phyloP scores from a whole-genome alignment of 257 asterid genomes.

The Ophiorrhiza pumila region DNA sequence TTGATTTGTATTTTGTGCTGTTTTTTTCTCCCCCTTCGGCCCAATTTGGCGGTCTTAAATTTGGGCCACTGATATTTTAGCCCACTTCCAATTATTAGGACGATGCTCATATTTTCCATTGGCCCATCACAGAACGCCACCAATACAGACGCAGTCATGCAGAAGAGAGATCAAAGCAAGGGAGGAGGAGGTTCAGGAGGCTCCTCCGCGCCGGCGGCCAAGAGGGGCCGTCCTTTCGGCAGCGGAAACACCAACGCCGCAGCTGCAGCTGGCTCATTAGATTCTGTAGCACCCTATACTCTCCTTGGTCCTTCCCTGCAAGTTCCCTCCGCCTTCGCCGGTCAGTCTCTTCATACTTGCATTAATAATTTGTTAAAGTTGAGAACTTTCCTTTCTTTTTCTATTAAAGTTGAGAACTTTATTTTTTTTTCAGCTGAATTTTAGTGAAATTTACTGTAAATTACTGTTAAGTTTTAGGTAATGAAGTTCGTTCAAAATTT shows the following conservation, averaged over 20 bases:
- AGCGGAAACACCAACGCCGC: constrained; percentile 53
- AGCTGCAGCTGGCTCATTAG: constrained; percentile 43
- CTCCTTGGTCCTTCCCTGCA: constrained; percentile 93
- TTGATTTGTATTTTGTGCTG: no score
- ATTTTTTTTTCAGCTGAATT: not conserved
- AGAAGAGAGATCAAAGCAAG: constrained; percentile 80
- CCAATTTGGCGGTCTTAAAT: no score
- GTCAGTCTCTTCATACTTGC: constrained; percentile 27
- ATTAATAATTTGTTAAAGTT: not conserved
- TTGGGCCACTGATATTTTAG: not conserved
- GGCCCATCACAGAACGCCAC: not conserved
- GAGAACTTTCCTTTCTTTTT: not conserved
- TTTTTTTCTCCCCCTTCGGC: no score
- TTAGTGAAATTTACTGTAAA: not conserved
- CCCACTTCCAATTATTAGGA: not conserved
- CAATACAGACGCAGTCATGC: constrained; percentile 43
- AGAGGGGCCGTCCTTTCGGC: constrained; percentile 91
- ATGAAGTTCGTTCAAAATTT: not conserved
- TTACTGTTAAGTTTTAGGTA: not conserved
- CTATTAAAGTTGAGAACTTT: constrained; percentile 3
- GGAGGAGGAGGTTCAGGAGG: constrained; percentile 61
- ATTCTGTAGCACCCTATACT: constrained; percentile 62
- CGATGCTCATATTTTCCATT: not conserved
- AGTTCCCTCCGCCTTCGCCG: constrained; percentile 89
- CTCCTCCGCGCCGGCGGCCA: constrained; percentile 70